Percentiles rank a stretch among this genome's conserved stretches.
Conservation (phyloP, 805 yeast genomes). For the Yamadazyma insecticola region DNA sequence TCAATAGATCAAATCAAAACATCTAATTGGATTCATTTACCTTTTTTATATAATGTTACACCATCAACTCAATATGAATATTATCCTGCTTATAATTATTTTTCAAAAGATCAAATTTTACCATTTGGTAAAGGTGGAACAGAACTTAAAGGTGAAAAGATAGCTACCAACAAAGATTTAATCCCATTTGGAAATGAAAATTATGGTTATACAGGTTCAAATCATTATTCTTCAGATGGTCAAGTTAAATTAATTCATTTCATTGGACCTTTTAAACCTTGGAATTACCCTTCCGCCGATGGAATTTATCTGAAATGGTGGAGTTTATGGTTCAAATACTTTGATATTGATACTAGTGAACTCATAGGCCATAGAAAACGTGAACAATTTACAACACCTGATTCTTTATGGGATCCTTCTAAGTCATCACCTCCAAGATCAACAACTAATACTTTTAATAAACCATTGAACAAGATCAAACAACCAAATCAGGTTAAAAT, state of each 20-base stretch:
- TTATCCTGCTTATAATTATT: constrained; percentile 62
- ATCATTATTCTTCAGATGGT: constrained; percentile 13
- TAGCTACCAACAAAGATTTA: neutral
- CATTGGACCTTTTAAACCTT: constrained; percentile 62
- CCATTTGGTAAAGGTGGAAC: constrained; percentile 3
- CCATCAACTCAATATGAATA: constrained; percentile 59
- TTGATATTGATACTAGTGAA: constrained; percentile 7
- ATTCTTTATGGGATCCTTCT: constrained; percentile 42
- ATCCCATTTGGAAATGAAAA: constrained; percentile 1
- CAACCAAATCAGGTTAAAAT: neutral
- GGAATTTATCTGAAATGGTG: constrained; percentile 35
- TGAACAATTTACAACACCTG: constrained; percentile 16
- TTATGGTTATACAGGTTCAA: constrained; percentile 19
- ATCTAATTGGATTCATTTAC: constrained; percentile 62
- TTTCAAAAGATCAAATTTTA: constrained; percentile 17
- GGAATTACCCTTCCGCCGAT: constrained; percentile 29
- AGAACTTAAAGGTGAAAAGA: constrained; percentile 1
- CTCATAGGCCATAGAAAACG: constrained; percentile 1
- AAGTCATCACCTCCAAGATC: constrained; percentile 36
- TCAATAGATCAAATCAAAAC: too few relatives aligned
- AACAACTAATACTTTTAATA: constrained; percentile 9
- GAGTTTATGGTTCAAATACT: constrained; percentile 31
- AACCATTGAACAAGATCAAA: constrained; percentile 1
- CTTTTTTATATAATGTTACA: constrained; percentile 85
- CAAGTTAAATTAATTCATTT: constrained; percentile 57